Conservation (phyloP, 805 yeast species). For the Nakazawaea molendinolei region DNA sequence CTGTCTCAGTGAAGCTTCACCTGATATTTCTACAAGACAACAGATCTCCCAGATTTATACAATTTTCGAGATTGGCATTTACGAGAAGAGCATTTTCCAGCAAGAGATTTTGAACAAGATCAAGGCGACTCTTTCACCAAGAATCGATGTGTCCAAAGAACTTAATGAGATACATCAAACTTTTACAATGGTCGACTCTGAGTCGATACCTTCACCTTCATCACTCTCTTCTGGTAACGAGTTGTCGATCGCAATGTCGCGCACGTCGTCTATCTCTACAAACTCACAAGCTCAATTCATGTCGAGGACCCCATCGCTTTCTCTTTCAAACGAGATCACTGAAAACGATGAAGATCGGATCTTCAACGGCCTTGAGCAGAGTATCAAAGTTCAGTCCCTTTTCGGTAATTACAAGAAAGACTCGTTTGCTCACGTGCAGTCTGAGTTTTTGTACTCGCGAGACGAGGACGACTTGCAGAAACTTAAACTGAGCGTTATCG, state of each 20-base stretch:
- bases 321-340: too few species aligned
- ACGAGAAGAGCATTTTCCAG: background rate
- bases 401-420: slow-evolving; percentile 3
- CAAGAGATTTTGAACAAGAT: background rate
- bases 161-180: slow-evolving; percentile 10
- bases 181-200: slow-evolving; percentile 3
- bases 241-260: slow-evolving; percentile 8
- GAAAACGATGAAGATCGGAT: too few species aligned
- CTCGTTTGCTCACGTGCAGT: background rate
- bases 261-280: slow-evolving; percentile 7
- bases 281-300: slow-evolving; percentile 4
- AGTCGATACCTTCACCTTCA: slow-evolving; percentile 3
- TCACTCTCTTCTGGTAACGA: background rate
- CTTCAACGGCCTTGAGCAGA: too few species aligned
- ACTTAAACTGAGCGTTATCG: too few species aligned
- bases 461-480: too few species aligned
- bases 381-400: slow-evolving; percentile 9
- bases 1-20: background rate
- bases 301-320: slow-evolving; percentile 7
- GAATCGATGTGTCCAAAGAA: slow-evolving; percentile 11
- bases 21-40: background rate
- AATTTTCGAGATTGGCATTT: slow-evolving; percentile 1
- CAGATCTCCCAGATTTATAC: background rate
- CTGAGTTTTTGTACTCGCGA: too few species aligned
- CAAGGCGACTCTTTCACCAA: background rate